Evolutionary conservation across 768 basidiomycete species (phyloP), one percentile per base, ranked within the genome.

Genomic region (Lentinula aciculospora): DNA sequence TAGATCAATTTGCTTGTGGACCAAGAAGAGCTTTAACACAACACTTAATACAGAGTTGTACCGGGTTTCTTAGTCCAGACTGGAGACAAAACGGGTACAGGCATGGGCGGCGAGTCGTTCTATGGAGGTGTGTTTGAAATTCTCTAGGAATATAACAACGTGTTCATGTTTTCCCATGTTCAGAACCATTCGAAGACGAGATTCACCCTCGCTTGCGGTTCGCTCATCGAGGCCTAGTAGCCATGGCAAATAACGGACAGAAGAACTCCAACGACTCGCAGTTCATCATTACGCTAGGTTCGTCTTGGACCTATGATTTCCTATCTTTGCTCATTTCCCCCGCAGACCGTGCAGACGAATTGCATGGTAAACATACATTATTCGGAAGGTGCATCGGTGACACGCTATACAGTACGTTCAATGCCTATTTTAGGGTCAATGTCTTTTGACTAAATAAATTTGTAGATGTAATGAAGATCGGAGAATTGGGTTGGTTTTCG

Each of bases 111-210:
- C 62, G 96, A 98, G 68, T 95, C 93, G 1, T 91, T 97, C 69
- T 98, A 91, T 63, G 96, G 96, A 69, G 94, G 94, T 78, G 42
- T 12, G 75, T 51, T n/a, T 55, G 17, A 45, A 28, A 6, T 25
- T 17, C 19, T 25, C 23, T 32, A 19, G 4, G 8, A 15, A 40
- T 19, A 53, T n/a, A 23, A 32, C 9, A 9, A n/a, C 34, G 4
- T 5, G 51, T 23, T 48, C 23, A 34, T 34, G 4, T 31, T 25
- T 40, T 8, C 4, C 8, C 2, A 21, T 34, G n/a, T 39, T 19
- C 64, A 92, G 94, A 95, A 64, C 92, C 88, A 2, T 97, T 97
- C 62, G 89, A 93, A 68, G 94, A 97, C 72, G 95, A 98, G 71
- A 85, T 94, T 19, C 94, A 96, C 64, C 93, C 94, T 3, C 83